Percentiles rank a stretch among this genome's conserved stretches.
phyloP scores from a whole-genome alignment of 192 early-diverging fungal species.

The Backusella westeae region DNA sequence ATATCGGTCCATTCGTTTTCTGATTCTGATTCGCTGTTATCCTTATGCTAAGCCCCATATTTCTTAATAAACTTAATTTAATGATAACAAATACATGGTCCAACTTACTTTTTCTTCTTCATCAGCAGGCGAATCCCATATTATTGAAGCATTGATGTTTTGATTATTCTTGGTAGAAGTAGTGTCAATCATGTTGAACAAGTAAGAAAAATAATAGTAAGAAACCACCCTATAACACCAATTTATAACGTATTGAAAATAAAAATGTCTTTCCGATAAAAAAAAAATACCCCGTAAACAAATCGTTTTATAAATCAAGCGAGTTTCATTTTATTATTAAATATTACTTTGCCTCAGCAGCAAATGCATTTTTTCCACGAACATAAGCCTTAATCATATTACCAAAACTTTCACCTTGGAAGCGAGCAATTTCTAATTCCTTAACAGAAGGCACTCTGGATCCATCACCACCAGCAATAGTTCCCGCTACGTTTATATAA shows the following conservation, averaged over 20 bases:
- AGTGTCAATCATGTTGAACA: background rate
- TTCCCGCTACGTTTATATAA: slow-evolving; percentile 29
- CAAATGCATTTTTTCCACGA: slow-evolving; percentile 7
- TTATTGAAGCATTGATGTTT: background rate
- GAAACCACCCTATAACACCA: background rate
- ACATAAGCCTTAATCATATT: slow-evolving; percentile 2
- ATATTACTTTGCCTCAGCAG: slow-evolving; percentile 5
- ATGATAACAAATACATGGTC: background rate
- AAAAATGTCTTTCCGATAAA: slow-evolving; percentile 7
- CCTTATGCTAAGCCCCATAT: background rate
- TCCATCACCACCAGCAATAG: slow-evolving; percentile 18
- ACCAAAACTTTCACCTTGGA: slow-evolving; percentile 29
- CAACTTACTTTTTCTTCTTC: background rate
- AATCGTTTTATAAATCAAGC: background rate
- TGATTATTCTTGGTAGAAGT: background rate
- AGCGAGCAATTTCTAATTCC: slow-evolving; percentile 22
- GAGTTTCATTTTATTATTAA: background rate
- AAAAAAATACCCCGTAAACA: background rate
- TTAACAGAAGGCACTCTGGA: background rate
- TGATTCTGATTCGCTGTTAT: background rate
- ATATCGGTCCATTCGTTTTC: slow-evolving; percentile 9
- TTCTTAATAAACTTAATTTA: background rate
- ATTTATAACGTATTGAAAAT: background rate
- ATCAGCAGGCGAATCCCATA: background rate
- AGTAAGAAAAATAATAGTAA: background rate